phyloP scores from a whole-genome alignment of 2,329 filamentous ascomycete genomes.

The Fusarium drepaniforme region DNA sequence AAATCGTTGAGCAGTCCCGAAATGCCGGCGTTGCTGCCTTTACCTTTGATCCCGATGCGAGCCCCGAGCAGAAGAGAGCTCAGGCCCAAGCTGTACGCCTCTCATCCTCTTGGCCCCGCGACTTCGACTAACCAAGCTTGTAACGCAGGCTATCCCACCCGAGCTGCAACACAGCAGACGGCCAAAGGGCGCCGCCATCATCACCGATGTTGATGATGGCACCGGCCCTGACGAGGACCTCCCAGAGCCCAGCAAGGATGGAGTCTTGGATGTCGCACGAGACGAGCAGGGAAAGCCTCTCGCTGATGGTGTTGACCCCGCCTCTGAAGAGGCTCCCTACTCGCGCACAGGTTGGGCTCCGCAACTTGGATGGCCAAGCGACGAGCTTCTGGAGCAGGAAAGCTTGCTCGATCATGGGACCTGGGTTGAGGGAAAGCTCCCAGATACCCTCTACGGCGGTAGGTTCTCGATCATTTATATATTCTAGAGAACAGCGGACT shows the following conservation, averaged over 20 bases:
- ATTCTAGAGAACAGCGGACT: conserved; percentile 5
- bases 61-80: conserved; percentile 84
- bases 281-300: conserved; percentile 62
- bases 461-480: conserved; percentile 44
- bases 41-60: conserved; percentile 88
- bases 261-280: conserved; percentile 69
- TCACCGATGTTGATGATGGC: conserved; percentile 84
- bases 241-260: conserved; percentile 78
- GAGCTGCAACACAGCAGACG: conserved; percentile 52
- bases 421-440: conserved; percentile 83
- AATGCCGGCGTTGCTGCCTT: conserved; percentile 85
- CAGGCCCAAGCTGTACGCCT: conserved; percentile 79
- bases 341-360: conserved; percentile 86
- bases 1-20: conserved; percentile 81
- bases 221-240: conserved; percentile 79
- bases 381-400: conserved; percentile 68
- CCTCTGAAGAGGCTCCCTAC: conserved; percentile 62
- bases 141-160: conserved; percentile 51
- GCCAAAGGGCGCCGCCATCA: conserved; percentile 75
- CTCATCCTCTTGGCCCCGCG: conserved; percentile 2
- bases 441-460: conserved; percentile 93
- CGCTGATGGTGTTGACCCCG: conserved; percentile 63
- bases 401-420: conserved; percentile 90
- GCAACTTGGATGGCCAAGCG: conserved; percentile 78
- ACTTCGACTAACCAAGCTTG: conserved; percentile 17